Evolutionary conservation across 1,139 yeast species (phyloP).

Genomic region (Torulaspora pretoriensis): DNA sequence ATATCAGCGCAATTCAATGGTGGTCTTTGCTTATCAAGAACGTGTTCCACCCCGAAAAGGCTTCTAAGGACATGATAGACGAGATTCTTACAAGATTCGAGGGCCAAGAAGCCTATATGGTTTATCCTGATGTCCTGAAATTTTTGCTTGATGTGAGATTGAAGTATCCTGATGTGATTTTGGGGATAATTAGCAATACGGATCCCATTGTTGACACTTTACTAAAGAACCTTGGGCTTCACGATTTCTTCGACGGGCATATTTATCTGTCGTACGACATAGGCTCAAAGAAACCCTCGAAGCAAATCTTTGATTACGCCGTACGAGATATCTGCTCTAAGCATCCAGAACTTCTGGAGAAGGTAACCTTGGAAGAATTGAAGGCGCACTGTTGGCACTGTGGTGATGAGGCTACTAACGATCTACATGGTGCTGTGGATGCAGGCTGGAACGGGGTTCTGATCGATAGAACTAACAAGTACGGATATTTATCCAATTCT

Average conservation of each 20-base stretch:
- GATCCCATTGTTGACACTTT: constrained; percentile 49
- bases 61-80: constrained; percentile 34
- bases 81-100: constrained; percentile 47
- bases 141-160: constrained; percentile 40
- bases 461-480: constrained; percentile 43
- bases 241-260: constrained; percentile 39
- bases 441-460: constrained; percentile 63
- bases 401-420: constrained; percentile 58
- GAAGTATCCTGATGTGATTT: constrained; percentile 36
- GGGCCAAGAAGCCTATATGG: constrained; percentile 48
- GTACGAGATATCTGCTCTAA: constrained; percentile 29
- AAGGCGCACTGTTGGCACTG: constrained; percentile 52
- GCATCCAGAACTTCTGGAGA: constrained; percentile 16
- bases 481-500: constrained; percentile 23
- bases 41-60: constrained; percentile 39
- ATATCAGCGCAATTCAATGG: constrained; percentile 46
- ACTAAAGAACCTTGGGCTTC: constrained; percentile 43
- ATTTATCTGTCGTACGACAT: constrained; percentile 53
- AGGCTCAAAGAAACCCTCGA: constrained; percentile 50
- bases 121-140: constrained; percentile 52
- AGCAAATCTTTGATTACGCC: constrained; percentile 45
- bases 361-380: constrained; percentile 19
- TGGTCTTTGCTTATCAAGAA: constrained; percentile 51
- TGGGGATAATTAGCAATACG: constrained; percentile 56
- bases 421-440: constrained; percentile 47